Conservation (phyloP, 768 basidiomycete genomes). For the Termitomyces sp. region DNA sequence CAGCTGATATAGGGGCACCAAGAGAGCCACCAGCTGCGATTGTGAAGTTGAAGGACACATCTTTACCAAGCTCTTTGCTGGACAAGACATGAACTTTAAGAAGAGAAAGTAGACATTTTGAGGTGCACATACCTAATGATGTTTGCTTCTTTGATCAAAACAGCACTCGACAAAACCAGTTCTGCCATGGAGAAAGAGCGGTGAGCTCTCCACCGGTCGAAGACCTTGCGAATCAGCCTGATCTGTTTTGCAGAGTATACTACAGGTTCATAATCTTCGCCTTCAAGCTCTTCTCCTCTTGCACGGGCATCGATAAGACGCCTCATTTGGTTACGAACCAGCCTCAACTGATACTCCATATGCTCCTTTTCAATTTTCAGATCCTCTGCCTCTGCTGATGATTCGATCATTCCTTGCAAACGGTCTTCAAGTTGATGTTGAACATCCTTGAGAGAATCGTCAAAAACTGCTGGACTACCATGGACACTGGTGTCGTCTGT, state of each 20-base stretch:
- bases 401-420: conserved; percentile 50
- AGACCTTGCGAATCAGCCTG: conserved; percentile 72
- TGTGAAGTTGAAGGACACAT: conserved; percentile 89
- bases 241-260: conserved; percentile 81
- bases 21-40: conserved; percentile 80
- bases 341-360: conserved; percentile 82
- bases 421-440: conserved; percentile 74
- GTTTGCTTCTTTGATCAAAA: conserved; percentile 90
- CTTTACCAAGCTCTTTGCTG: conserved; percentile 83
- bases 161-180: conserved; percentile 75
- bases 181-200: conserved; percentile 92
- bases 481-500: conserved; percentile 85
- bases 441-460: conserved; percentile 60
- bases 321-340: conserved; percentile 79
- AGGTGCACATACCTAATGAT: conserved; percentile 61
- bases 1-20: conserved; percentile 73
- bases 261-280: conserved; percentile 67
- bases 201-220: conserved; percentile 83
- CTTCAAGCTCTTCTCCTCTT: conserved; percentile 68
- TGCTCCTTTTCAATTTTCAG: conserved; percentile 87
- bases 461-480: conserved; percentile 56
- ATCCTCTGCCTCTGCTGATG: conserved; percentile 70
- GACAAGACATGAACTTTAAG: neutral
- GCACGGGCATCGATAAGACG: conserved; percentile 72
- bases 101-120: neutral